These are phyloP conservation scores for Metschnikowia borealis DNA, from an alignment of 805 yeast genomes.

Conservation along the genomic window DNA sequence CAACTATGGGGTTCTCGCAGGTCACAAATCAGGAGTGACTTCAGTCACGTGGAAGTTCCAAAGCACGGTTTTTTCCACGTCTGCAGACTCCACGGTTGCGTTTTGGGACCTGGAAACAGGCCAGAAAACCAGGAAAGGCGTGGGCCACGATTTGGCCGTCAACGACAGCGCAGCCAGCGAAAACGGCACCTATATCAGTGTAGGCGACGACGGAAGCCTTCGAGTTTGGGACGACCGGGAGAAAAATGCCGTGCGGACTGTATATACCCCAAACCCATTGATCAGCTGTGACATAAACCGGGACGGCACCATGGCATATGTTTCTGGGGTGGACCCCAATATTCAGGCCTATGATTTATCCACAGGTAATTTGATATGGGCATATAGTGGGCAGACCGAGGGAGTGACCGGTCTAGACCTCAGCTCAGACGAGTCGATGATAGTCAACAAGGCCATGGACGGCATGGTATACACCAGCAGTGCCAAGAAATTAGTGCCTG, in stretches of 20 bases:
- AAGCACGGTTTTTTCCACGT: conserved; percentile 41
- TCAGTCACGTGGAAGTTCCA: conserved; percentile 52
- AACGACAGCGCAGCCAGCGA: conserved; percentile 47
- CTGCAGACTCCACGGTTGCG: conserved; percentile 61
- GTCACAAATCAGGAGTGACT: conserved; percentile 65
- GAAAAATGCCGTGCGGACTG: conserved; percentile 37
- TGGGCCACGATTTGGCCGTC: conserved; percentile 49
- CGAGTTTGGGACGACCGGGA: conserved; percentile 63
- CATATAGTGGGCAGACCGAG: conserved; percentile 41
- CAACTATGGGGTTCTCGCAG: conserved; percentile 46
- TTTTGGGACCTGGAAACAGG: conserved; percentile 63
- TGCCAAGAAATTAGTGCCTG: conserved; percentile 41
- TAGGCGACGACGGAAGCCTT: conserved; percentile 61
- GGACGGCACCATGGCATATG: conserved; percentile 43
- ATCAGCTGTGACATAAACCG: conserved; percentile 40
- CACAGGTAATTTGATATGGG: conserved; percentile 42
- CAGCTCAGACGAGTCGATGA: conserved; percentile 43
- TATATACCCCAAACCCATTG: conserved; percentile 55
- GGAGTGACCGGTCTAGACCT: conserved; percentile 54
- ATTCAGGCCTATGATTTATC: conserved; percentile 59
- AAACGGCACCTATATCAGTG: conserved; percentile 41
- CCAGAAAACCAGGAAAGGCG: conserved; percentile 47
- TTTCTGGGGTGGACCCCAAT: conserved; percentile 66
- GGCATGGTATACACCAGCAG: conserved; percentile 56
- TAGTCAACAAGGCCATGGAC: conserved; percentile 54